Percentiles rank a stretch among this genome's conserved stretches.
These are phyloP conservation scores for Aegilops umbellulata DNA, from an alignment of 176 grass and related monocot species.

Conservation along the genomic window DNA sequence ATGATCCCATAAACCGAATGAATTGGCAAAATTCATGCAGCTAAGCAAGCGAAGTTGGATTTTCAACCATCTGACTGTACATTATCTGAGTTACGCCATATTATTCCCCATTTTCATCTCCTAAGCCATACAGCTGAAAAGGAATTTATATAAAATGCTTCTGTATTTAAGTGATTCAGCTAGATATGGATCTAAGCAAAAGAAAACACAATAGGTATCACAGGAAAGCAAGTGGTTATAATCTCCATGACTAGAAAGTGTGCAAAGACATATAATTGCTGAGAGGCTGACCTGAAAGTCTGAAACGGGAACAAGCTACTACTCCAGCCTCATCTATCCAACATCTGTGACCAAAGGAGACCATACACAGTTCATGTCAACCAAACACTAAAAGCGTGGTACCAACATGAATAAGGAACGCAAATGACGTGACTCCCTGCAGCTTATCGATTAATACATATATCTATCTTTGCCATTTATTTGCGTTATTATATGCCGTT, in stretches of 20 bases:
- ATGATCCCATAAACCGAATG: neutral
- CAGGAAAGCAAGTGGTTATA: neutral
- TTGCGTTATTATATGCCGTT: neutral
- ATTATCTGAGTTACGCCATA: neutral
- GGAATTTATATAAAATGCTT: neutral
- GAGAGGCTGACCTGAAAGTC: neutral
- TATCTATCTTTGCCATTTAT: constrained; percentile 21
- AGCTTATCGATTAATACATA: neutral
- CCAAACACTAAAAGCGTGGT: neutral
- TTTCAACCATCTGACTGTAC: neutral
- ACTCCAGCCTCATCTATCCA: neutral
- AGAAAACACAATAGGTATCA: neutral
- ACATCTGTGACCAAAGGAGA: neutral
- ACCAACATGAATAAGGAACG: neutral
- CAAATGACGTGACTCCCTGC: neutral
- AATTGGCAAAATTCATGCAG: neutral
- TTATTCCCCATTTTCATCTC: neutral
- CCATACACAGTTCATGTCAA: neutral
- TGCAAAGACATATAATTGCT: neutral
- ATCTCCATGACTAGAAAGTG: neutral
- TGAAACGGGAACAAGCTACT: neutral
- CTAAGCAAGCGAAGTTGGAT: neutral
- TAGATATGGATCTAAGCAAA: neutral
- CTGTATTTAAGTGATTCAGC: neutral
- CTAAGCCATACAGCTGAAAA: neutral